Evolutionary conservation across 306 rosid species (phyloP).

Genomic region (Hippophae gyantsensis): DNA sequence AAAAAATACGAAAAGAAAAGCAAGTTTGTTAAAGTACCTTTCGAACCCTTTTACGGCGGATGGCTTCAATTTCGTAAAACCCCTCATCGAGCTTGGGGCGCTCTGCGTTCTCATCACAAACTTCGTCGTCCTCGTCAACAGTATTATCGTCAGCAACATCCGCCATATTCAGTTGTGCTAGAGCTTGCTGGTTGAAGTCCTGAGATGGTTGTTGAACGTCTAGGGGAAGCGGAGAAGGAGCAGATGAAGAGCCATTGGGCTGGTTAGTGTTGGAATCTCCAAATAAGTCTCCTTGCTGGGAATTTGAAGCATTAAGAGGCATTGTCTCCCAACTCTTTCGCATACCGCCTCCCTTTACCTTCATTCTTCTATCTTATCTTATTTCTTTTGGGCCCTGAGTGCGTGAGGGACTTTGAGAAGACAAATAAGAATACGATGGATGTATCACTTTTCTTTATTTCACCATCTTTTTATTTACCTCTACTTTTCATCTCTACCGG

Average conservation of each 20-base stretch:
- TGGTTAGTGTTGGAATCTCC: conserved; percentile 8
- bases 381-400: background rate
- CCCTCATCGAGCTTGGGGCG: conserved; percentile 58
- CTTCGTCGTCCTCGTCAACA: conserved; percentile 23
- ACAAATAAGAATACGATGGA: background rate
- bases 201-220: background rate
- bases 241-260: background rate
- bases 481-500: too few relatives aligned
- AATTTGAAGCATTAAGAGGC: conserved; percentile 8
- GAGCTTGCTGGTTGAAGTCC: conserved; percentile 14
- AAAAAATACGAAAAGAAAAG: background rate
- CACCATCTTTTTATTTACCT: too few relatives aligned
- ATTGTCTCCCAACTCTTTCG: conserved; percentile 38
- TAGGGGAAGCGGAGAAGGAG: background rate
- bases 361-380: conserved; percentile 10
- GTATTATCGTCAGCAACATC: conserved; percentile 11
- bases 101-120: conserved; percentile 12
- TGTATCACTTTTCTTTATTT: too few relatives aligned
- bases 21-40: conserved; percentile 40
- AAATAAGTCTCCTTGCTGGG: background rate
- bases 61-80: conserved; percentile 69
- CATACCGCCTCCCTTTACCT: conserved; percentile 38
- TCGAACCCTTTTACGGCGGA: conserved; percentile 71
- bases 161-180: conserved; percentile 1
- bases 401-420: background rate